These are phyloP conservation scores for Whalleya microplaca DNA, from an alignment of 2,329 filamentous ascomycete genomes.

Conservation along the genomic window DNA sequence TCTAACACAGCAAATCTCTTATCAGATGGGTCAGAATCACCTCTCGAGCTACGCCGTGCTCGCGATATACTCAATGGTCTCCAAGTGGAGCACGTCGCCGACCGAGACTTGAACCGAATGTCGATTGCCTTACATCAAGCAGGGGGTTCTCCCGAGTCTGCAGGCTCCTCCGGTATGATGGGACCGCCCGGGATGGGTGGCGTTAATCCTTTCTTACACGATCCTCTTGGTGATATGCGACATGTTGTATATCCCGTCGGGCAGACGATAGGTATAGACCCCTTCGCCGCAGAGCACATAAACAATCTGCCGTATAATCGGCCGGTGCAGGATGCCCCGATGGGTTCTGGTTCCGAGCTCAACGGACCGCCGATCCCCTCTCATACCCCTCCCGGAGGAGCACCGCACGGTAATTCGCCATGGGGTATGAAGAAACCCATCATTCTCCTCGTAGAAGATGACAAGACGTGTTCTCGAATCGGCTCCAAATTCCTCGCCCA, in stretches of 20 bases:
- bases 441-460: slow-evolving; percentile 89
- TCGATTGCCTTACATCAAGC: slow-evolving; percentile 54
- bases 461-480: slow-evolving; percentile 68
- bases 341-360: slow-evolving; percentile 47
- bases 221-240: slow-evolving; percentile 59
- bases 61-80: slow-evolving; percentile 60
- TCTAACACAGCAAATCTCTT: slow-evolving; percentile 43
- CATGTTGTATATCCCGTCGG: slow-evolving; percentile 89
- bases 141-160: slow-evolving; percentile 58
- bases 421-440: slow-evolving; percentile 71
- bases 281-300: slow-evolving; percentile 92
- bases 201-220: slow-evolving; percentile 51
- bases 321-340: slow-evolving; percentile 58
- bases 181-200: slow-evolving; percentile 53
- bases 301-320: slow-evolving; percentile 89
- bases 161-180: slow-evolving; percentile 54
- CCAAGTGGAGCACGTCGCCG: slow-evolving; percentile 54
- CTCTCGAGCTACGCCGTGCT: slow-evolving; percentile 58
- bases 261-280: slow-evolving; percentile 88
- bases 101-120: slow-evolving; percentile 59
- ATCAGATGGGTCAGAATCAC: slow-evolving; percentile 50
- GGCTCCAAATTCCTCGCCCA: slow-evolving; percentile 69
- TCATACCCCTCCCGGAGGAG: slow-evolving; percentile 33
- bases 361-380: slow-evolving; percentile 41
- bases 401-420: slow-evolving; percentile 46